phyloP scores from a whole-genome alignment of 108 stramenopile genomes.

The Skeletonema marinoi region DNA sequence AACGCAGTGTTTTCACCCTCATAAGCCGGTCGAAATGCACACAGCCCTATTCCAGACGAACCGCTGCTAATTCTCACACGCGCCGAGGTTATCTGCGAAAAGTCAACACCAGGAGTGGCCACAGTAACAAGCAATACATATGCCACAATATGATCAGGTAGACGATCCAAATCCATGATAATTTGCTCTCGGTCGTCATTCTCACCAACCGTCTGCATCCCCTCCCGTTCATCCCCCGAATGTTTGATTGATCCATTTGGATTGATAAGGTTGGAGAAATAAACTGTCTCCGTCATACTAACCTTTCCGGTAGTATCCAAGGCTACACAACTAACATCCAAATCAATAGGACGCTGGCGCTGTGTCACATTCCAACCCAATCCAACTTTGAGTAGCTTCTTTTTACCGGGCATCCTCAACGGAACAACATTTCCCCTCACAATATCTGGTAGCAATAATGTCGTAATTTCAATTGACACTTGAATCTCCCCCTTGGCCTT shows the following conservation, averaged over 20 bases:
- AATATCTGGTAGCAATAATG: conserved; percentile 19
- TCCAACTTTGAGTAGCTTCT: conserved; percentile 31
- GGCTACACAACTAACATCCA: conserved; percentile 53
- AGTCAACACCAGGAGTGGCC: conserved; percentile 43
- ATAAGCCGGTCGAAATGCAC: conserved; percentile 34
- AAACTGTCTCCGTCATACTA: conserved; percentile 51
- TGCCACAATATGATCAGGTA: conserved; percentile 37
- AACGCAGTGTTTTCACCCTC: conserved; percentile 39
- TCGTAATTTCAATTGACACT: conserved; percentile 14
- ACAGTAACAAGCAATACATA: conserved; percentile 51
- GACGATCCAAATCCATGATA: conserved; percentile 26
- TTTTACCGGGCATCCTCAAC: conserved; percentile 23
- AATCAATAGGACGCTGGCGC: conserved; percentile 31
- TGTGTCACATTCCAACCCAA: conserved; percentile 47
- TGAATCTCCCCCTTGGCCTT: conserved; percentile 25
- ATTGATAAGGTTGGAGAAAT: conserved; percentile 54
- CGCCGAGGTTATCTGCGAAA: conserved; percentile 44
- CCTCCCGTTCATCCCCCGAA: conserved; percentile 46
- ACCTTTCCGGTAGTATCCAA: conserved; percentile 35
- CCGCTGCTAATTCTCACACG: conserved; percentile 32
- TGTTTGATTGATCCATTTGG: conserved; percentile 52
- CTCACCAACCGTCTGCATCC: conserved; percentile 8
- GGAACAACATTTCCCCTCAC: conserved; percentile 19
- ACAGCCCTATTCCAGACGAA: conserved; percentile 14
- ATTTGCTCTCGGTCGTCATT: conserved; percentile 51